Base-by-base conservation (phyloP, 73 alveolate genomes). In the Paramecium sonneborni region DNA sequence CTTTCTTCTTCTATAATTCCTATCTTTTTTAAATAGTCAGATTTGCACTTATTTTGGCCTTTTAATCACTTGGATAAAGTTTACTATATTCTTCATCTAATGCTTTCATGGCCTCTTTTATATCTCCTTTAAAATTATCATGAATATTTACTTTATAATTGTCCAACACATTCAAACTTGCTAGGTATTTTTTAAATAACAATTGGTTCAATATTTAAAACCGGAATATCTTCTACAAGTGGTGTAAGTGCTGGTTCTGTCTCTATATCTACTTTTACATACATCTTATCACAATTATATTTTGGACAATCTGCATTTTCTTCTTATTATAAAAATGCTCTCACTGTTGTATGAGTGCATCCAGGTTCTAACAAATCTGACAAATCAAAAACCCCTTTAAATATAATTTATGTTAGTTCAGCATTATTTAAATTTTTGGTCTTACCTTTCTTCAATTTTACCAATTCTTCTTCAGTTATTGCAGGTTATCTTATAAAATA, bases 1-100 rank as follows among this genome's bases (percentile, higher is more conserved):
- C 97, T 95, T 97, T 97, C 72, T 98, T 94, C 79, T 95, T 95
- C 88, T 98, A 98, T 76, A 95, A 96, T 82, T 97, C 93, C 69
- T 93, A 95, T 46, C 93, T 82, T 70, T 88, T 88, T 46, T 88
- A 86, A 35, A 95, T 87, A 20, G 96, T 88, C 72, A 70, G 85
- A 57, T 92, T 92, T 90, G 88, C 43, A 34, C 39, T 26, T 1
- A 24, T 24, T 24, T 79, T 79, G 9, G 76, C 92, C 96, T 94
- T 95, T 93, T 84, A 76, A 94, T 95, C 98, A 92, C 82, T 76
- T 21, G 67, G 69, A 46, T 43, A 48, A 0, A 44, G 23, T 85
- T 57, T 95, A 92, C 87, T 85, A 39, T 96, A 96, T 92, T 57
- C 95, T 93, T 93, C 93, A 92, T 86, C 95, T 96, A 88, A 94